phyloP scores from a whole-genome alignment of 352 stramenopile genomes.

The Globisporangium rhizosaccharum region DNA sequence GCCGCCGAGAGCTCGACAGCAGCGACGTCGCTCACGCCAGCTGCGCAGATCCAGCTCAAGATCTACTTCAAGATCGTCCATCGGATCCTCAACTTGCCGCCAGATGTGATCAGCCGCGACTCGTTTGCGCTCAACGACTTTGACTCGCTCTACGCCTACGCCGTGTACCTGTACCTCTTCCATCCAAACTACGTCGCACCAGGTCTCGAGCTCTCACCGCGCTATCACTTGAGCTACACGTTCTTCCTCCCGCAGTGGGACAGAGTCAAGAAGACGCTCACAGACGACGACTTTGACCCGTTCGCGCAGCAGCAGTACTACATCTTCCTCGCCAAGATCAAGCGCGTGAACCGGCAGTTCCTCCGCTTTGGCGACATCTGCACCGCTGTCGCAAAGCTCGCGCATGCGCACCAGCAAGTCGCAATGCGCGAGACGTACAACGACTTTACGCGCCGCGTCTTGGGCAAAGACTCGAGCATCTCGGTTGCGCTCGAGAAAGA shows the following conservation, averaged over 20 bases:
- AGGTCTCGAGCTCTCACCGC: slow-evolving; percentile 32
- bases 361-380: slow-evolving; percentile 53
- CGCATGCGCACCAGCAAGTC: slow-evolving; percentile 40
- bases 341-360: slow-evolving; percentile 58
- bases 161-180: slow-evolving; percentile 58
- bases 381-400: slow-evolving; percentile 39
- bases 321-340: slow-evolving; percentile 68
- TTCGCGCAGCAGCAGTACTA: slow-evolving; percentile 71
- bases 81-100: slow-evolving; percentile 42
- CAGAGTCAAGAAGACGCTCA: slow-evolving; percentile 54
- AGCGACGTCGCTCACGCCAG: slow-evolving; percentile 43
- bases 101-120: slow-evolving; percentile 60
- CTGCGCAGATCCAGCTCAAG: slow-evolving; percentile 55
- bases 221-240: slow-evolving; percentile 49
- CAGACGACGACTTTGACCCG: slow-evolving; percentile 51
- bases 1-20: slow-evolving; percentile 43
- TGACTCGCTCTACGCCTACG: slow-evolving; percentile 63
- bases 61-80: slow-evolving; percentile 66
- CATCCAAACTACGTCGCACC: slow-evolving; percentile 58
- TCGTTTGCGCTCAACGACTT: slow-evolving; percentile 73
- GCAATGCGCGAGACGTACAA: slow-evolving; percentile 52
- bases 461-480: slow-evolving; percentile 72
- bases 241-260: slow-evolving; percentile 61
- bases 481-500: slow-evolving; percentile 65
- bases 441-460: slow-evolving; percentile 55